Evolutionary conservation across 768 basidiomycete species (phyloP).

Genomic region (Chalciporus sphaerocephalus): DNA sequence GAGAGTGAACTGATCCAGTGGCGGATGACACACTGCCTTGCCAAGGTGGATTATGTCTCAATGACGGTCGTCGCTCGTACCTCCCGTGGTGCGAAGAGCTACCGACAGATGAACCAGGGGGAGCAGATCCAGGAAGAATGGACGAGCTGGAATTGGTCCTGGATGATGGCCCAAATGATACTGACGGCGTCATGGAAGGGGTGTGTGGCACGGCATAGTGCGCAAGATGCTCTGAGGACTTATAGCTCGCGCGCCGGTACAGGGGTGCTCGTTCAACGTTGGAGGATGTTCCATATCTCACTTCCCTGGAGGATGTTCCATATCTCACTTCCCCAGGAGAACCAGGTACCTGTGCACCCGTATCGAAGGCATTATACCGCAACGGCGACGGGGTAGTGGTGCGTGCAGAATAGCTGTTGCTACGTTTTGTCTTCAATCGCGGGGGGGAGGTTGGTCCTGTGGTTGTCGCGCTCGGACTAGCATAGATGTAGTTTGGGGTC

Average conservation of each 20-base stretch:
- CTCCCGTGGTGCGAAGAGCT: slow-evolving; percentile 39
- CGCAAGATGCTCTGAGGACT: slow-evolving; percentile 37
- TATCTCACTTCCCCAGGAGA: slow-evolving; percentile 32
- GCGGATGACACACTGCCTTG: slow-evolving; percentile 38
- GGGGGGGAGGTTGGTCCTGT: slow-evolving; percentile 37
- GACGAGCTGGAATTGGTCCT: slow-evolving; percentile 53
- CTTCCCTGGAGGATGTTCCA: slow-evolving; percentile 31
- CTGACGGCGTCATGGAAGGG: slow-evolving; percentile 30
- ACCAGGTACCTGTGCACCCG: slow-evolving; percentile 18
- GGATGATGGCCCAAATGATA: slow-evolving; percentile 39
- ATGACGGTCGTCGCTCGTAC: slow-evolving; percentile 42
- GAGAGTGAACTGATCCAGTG: slow-evolving; percentile 36
- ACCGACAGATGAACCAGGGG: slow-evolving; percentile 35
- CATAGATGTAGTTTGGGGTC: slow-evolving; percentile 40
- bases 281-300: slow-evolving; percentile 30
- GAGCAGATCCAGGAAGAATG: slow-evolving; percentile 37
- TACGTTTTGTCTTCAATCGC: slow-evolving; percentile 34
- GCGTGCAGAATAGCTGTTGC: slow-evolving; percentile 37
- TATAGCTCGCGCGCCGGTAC: slow-evolving; percentile 42
- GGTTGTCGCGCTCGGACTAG: slow-evolving; percentile 25
- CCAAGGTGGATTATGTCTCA: slow-evolving; percentile 48
- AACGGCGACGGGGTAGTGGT: slow-evolving; percentile 39
- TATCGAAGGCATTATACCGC: slow-evolving; percentile 37
- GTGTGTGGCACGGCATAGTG: slow-evolving; percentile 31
- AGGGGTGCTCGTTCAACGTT: slow-evolving; percentile 35